phyloP scores from a whole-genome alignment of 2,329 filamentous ascomycete genomes.

The Diaporthe helianthi region DNA sequence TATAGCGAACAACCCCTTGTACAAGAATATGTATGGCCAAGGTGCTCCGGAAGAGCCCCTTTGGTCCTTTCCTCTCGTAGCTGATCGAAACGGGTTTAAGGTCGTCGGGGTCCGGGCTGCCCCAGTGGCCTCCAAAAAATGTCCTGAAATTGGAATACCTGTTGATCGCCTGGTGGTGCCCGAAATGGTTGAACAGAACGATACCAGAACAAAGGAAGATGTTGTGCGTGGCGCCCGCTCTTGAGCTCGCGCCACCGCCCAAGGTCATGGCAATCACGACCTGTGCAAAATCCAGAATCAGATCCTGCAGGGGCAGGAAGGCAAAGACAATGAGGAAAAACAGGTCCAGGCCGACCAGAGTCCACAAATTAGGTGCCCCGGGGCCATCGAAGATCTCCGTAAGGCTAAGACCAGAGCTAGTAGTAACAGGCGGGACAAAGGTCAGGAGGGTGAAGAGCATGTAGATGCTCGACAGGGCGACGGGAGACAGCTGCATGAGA shows the following conservation, averaged over 20 bases:
- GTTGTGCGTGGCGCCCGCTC: constrained; percentile 73
- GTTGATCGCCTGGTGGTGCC: constrained; percentile 50
- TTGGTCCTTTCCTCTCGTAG: constrained; percentile 65
- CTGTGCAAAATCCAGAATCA: constrained; percentile 88
- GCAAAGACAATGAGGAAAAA: constrained; percentile 86
- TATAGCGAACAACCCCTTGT: constrained; percentile 74
- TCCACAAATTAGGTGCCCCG: constrained; percentile 84
- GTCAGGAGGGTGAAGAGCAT: constrained; percentile 92
- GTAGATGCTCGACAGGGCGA: constrained; percentile 87
- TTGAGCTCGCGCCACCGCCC: constrained; percentile 78
- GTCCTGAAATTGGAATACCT: constrained; percentile 52
- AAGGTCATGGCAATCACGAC: constrained; percentile 91
- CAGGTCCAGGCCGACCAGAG: constrained; percentile 82
- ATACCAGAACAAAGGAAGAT: constrained; percentile 75
- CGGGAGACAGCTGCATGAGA: constrained; percentile 88
- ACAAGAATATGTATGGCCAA: constrained; percentile 78
- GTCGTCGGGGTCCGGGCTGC: constrained; percentile 54
- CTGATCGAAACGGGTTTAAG: constrained; percentile 52
- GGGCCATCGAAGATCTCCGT: constrained; percentile 91
- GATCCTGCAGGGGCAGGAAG: constrained; percentile 84
- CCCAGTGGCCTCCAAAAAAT: constrained; percentile 42
- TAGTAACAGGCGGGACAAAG: constrained; percentile 84
- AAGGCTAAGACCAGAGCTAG: constrained; percentile 80
- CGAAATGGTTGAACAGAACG: constrained; percentile 65
- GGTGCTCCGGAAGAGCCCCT: constrained; percentile 72